Percentiles rank a stretch among this genome's conserved stretches.
phyloP scores from a whole-genome alignment of 352 stramenopile species.

The Globisporangium splendens region DNA sequence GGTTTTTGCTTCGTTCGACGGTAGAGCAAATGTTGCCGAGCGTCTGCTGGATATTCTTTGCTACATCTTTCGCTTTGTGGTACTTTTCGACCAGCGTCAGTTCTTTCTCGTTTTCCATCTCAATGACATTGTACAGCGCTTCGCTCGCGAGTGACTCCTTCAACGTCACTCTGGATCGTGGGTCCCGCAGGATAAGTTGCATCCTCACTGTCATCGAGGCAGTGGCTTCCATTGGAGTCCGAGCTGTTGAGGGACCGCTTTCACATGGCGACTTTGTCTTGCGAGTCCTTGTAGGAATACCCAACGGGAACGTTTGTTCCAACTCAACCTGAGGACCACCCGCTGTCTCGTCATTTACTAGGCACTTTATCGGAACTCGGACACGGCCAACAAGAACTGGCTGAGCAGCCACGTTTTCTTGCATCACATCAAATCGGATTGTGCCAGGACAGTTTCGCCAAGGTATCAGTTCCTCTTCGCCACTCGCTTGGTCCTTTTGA shows the following conservation, averaged over 20 bases:
- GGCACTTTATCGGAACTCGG: conserved; percentile 20
- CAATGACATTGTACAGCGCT: conserved; percentile 27
- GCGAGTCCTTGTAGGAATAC: conserved; percentile 6
- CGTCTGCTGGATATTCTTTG: conserved; percentile 33
- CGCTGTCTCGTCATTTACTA: conserved; percentile 17
- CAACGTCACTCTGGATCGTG: conserved; percentile 18
- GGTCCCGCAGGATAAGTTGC: conserved; percentile 26
- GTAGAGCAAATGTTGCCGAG: conserved; percentile 26
- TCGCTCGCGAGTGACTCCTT: conserved; percentile 30
- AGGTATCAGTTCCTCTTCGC: conserved; percentile 18
- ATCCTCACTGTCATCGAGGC: conserved; percentile 22
- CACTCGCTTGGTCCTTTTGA: conserved; percentile 6
- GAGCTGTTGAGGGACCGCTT: not conserved
- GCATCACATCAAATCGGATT: conserved; percentile 34
- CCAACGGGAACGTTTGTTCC: conserved; percentile 18
- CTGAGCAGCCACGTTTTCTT: conserved; percentile 12
- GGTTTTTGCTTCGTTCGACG: conserved; percentile 30
- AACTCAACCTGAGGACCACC: conserved; percentile 26
- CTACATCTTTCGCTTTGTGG: conserved; percentile 38
- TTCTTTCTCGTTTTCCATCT: conserved; percentile 34
- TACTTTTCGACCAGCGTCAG: conserved; percentile 38
- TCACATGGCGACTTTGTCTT: not conserved
- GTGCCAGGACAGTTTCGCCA: conserved; percentile 21
- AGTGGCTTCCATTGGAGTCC: not conserved
- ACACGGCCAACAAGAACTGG: conserved; percentile 20